phyloP scores from a whole-genome alignment of 495 filamentous ascomycete species.

The Gamarada debralockiae region DNA sequence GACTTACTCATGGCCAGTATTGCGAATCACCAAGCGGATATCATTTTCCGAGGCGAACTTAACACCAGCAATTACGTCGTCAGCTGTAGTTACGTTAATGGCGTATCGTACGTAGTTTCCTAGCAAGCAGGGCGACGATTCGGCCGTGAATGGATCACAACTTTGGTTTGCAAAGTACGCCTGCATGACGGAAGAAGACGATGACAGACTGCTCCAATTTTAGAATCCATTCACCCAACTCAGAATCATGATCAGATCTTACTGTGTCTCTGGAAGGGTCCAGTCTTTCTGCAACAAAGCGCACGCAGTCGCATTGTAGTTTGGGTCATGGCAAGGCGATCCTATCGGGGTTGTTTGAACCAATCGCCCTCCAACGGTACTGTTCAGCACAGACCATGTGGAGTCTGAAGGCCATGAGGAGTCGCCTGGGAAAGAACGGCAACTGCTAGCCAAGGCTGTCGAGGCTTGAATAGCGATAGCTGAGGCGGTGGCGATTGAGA shows the following conservation, averaged over 20 bases:
- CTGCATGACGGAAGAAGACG: constrained; percentile 40
- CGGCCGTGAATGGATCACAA: constrained; percentile 54
- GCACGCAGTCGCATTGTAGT: constrained; percentile 18
- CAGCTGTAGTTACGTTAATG: constrained; percentile 29
- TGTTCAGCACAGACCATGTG: constrained; percentile 26
- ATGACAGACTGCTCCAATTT: constrained; percentile 53
- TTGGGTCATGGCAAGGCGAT: constrained; percentile 48
- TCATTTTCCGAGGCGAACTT: constrained; percentile 44
- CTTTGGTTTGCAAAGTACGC: constrained; percentile 43
- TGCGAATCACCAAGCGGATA: constrained; percentile 37
- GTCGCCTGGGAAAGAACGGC: constrained; percentile 11
- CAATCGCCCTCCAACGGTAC: constrained; percentile 44
- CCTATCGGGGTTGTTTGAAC: constrained; percentile 48
- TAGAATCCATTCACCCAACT: constrained; percentile 32
- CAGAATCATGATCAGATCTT: neutral
- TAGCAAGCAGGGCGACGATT: constrained; percentile 45
- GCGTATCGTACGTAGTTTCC: constrained; percentile 57
- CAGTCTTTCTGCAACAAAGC: constrained; percentile 7
- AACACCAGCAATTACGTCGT: constrained; percentile 47
- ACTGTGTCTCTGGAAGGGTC: constrained; percentile 1
- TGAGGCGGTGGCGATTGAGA: neutral
- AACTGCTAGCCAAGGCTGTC: neutral
- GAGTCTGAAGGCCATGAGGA: constrained; percentile 9
- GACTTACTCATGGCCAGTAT: constrained; percentile 41
- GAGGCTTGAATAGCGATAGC: too few species aligned